Base-by-base conservation (phyloP, 495 filamentous ascomycete species). In the Aspergillus asperescens region DNA sequence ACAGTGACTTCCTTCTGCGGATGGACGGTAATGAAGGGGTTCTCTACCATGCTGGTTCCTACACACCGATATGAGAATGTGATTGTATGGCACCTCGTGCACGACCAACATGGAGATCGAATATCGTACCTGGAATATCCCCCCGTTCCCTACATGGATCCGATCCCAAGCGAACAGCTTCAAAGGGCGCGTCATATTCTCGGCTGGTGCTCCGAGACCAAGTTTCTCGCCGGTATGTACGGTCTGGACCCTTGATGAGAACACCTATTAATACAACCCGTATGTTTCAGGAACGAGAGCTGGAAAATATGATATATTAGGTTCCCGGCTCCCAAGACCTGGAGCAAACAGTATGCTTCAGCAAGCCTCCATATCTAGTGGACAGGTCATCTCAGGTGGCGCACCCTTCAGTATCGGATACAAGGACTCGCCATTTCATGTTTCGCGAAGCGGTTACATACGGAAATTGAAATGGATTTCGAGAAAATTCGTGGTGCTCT, bases 401-500 rank as follows among this genome's bases (percentile, higher is more conserved):
- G 13, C 8, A 7, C 40, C 40, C 0, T 28, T 48, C 5, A 48
- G 1, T 12, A 12, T 39, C n/a, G 54, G 54, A 16, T 31, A 51
- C 32, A 57, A 52, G 18, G 54, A 57, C 40, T 29, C 27, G 5
- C 52, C 52, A 4, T 9, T 16, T 23, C 43, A 42, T 6, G 12
- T 48, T 1, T n/a, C 27, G 5, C 52, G 52, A 1, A 19, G 5
- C 12, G 43, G 35, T 22, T 54, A 54, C 19, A 41, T 54, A 3
- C 7, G 10, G 12, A 65, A 51, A 22, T 46, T 66, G 0, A 31
- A 52, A 27, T 66, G 60, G 57, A 60, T 72, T 16, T 42, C 38
- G 1, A 49, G 55, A 9, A 62, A 59, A 34, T 57, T 49, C 43
- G 50, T 72, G 3, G 54, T 68, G 9, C 43, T 72, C 6, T 72